Evolutionary conservation across 192 early-diverging fungal genomes (phyloP).

Genomic region (Fimicolochytrium jonesii): DNA sequence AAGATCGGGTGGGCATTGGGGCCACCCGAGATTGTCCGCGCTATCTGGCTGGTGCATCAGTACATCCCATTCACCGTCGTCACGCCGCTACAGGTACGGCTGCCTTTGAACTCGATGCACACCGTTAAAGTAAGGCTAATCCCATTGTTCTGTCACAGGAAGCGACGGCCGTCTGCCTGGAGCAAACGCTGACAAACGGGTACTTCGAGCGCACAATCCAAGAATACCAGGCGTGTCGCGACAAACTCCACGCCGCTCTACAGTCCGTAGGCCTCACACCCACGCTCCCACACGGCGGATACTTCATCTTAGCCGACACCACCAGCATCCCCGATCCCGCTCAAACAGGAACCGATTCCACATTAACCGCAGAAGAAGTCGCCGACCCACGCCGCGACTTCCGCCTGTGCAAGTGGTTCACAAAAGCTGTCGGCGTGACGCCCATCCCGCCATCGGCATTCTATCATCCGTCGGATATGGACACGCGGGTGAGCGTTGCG

Average conservation of each 20-base stretch:
- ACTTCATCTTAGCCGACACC: slow-evolving; percentile 89
- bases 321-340: slow-evolving; percentile 49
- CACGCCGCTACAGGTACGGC: slow-evolving; percentile 74
- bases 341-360: slow-evolving; percentile 55
- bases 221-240: slow-evolving; percentile 68
- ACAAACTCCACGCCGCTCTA: slow-evolving; percentile 66
- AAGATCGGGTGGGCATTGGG: slow-evolving; percentile 92
- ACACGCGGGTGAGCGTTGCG: slow-evolving; percentile 41
- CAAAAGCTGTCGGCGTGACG: slow-evolving; percentile 83
- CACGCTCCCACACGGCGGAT: slow-evolving; percentile 85
- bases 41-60: slow-evolving; percentile 80
- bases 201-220: slow-evolving; percentile 69
- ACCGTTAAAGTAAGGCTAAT: not conserved
- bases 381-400: slow-evolving; percentile 56
- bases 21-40: slow-evolving; percentile 63
- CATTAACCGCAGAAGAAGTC: slow-evolving; percentile 32
- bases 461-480: slow-evolving; percentile 49
- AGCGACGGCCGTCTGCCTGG: slow-evolving; percentile 72
- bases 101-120: not conserved
- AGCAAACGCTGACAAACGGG: slow-evolving; percentile 49
- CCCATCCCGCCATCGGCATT: slow-evolving; percentile 91
- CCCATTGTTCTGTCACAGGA: slow-evolving; percentile 15
- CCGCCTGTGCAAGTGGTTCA: slow-evolving; percentile 78
- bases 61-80: slow-evolving; percentile 85
- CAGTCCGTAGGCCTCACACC: slow-evolving; percentile 66